Base-by-base conservation (phyloP, 2,329 filamentous ascomycete genomes). In the Pseudogymnoascus sp. region DNA sequence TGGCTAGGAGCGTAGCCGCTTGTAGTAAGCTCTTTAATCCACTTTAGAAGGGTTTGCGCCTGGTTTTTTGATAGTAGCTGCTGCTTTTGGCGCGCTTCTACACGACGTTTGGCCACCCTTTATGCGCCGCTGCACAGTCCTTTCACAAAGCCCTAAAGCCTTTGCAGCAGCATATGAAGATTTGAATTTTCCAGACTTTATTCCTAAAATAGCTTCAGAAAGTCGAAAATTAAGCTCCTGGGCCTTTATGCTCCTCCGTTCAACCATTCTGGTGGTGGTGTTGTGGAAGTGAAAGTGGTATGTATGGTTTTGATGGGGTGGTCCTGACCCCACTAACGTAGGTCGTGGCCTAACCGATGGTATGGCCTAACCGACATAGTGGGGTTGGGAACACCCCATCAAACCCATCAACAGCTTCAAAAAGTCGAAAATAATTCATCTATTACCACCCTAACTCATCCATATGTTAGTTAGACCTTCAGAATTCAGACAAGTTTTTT, bases 21-120 rank as follows among this genome's bases (percentile, higher is more conserved):
- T 5, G 11, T 18, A 38, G 35, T 59, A n/a, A 59, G 20, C 11
- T 39, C n/a, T 39, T 59, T 59, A 39, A 59, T 59, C 35, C 18
- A 59, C 57, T 39, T 59, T 22, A 59, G 33, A 25, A 59, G 30
- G 3, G 28, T 20, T 8, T 59, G 18, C 16, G 41, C 57, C 20
- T 59, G 30, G 25, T 16, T 39, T 14, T 39, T 33, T 33, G 30
- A 33, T 9, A 33, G 30, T 6, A 33, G 30, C 9, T 33, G 30
- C 9, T 33, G 30, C 9, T 39, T 2, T 18, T 18, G 8, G 4
- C 3, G 37, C 2, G 37, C 37, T 18, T 37, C 5, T 37, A 22
- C 20, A 22, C 20, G n/a, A 22, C 20, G 20, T 22, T 22, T 22
- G 20, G 20, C 20, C 20, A 22, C 20, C 20, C 20, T 22, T 22